Evolutionary conservation across 164 flowering plant species (phyloP), one percentile per base, ranked within the genome.

Genomic region (Dillenia turbinata): DNA sequence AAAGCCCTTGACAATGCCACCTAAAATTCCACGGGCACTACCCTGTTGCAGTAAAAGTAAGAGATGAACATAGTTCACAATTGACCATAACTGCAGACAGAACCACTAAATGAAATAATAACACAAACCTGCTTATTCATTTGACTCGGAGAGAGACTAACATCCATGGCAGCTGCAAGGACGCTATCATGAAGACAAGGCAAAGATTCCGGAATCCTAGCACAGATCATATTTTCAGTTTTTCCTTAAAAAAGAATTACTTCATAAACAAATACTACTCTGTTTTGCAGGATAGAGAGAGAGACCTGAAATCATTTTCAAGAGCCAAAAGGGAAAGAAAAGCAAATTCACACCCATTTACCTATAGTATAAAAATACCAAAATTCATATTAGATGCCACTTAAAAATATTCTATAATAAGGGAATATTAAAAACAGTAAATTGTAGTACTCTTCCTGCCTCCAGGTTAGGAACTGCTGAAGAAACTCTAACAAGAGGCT

Each of bases 131-230:
- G 87, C 60, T 83, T 82, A 69, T 80, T 86, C 77, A 75, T 86
- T 68, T 83, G 81, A 67, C 70, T 68, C n/a, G 72, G 54, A 12
- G 87, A 80, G 65, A 70, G 24, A 67, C 60, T 74, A 33, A 84
- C 85, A 56, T 73, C 81, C 26, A 90, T 89, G 60, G 98, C 98
- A 78, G 95, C 96, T 57, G 90, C 95, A 70, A 92, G 84, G 63
- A 88, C 91, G 74, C 85, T 75, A 75, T 92, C 98, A 77, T 89
- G 93, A 72, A 92, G 89, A 71, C 75, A 78, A 60, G 98, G 96
- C 65, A 85, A 74, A 50, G 85, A 77, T 54, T 88, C 89, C 12
- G 83, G 86, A 57, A 71, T 79, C 81, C 98, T 92, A 65, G 19
- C 55, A 56, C 15, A 40, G 60, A 15, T 12, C 65, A 56, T 12